A percentile compares a stretch with the other conserved stretches of the same genome.
Conservation (phyloP, 2,329 filamentous ascomycete genomes). For the Cryoendolithus antarcticus region DNA sequence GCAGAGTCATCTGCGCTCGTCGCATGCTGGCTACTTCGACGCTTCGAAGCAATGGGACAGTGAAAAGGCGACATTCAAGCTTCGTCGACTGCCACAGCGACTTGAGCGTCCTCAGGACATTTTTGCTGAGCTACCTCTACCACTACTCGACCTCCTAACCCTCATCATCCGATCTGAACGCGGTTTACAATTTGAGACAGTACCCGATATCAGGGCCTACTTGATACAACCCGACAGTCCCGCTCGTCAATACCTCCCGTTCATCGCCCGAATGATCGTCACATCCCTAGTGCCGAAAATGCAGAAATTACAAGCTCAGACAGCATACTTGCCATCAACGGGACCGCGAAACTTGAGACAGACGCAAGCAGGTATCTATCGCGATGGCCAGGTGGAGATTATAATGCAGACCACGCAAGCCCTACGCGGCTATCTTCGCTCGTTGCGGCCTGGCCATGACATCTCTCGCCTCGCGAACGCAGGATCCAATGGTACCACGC, state of each 20-base stretch:
- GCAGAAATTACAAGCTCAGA: slow-evolving; percentile 17
- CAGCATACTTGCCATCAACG: slow-evolving; percentile 10
- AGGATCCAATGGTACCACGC: too few relatives aligned
- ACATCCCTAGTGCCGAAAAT: slow-evolving; percentile 22
- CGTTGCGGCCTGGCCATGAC: slow-evolving; percentile 1
- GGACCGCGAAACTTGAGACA: slow-evolving; percentile 27
- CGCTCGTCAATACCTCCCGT: slow-evolving; percentile 20
- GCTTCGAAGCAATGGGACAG: slow-evolving; percentile 20
- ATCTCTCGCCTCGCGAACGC: too few relatives aligned
- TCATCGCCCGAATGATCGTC: slow-evolving; percentile 23
- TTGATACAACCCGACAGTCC: slow-evolving; percentile 11
- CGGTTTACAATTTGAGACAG: slow-evolving; percentile 17
- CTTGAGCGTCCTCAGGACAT: slow-evolving; percentile 4
- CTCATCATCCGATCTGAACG: slow-evolving; percentile 24
- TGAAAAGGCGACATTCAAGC: slow-evolving; percentile 26
- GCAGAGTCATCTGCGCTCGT: slow-evolving; percentile 17
- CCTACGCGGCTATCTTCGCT: slow-evolving; percentile 17
- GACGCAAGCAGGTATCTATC: slow-evolving; percentile 30
- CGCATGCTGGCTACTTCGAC: slow-evolving; percentile 24
- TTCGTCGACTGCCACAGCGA: slow-evolving; percentile 12
- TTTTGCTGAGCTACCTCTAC: slow-evolving; percentile 19
- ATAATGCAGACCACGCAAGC: slow-evolving; percentile 16
- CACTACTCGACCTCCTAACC: slow-evolving; percentile 23
- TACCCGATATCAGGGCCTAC: slow-evolving; percentile 12
- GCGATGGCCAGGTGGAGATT: slow-evolving; percentile 27